Conservation (phyloP, 257 asterid genomes). For the Plantago ovata region DNA sequence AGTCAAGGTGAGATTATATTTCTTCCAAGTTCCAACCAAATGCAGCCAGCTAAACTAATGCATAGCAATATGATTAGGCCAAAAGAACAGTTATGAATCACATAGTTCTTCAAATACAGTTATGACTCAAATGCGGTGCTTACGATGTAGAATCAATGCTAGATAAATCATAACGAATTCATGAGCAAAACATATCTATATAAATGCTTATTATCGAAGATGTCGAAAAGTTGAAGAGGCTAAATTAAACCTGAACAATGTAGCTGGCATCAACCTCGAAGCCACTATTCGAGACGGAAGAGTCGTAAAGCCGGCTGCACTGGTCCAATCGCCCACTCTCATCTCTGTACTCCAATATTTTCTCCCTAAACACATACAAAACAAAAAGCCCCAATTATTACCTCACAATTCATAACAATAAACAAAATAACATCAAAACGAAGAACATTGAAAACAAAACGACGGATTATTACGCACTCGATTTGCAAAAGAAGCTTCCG, state of each 20-base stretch:
- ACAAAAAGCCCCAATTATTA: constrained; percentile 11
- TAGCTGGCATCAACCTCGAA: constrained; percentile 89
- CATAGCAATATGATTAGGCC: too few species aligned
- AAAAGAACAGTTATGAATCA: too few species aligned
- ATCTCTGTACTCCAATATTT: constrained; percentile 77
- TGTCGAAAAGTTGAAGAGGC: neutral
- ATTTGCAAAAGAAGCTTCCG: constrained; percentile 77
- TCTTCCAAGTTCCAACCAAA: too few species aligned
- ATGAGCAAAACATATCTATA: too few species aligned
- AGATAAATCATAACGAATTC: too few species aligned
- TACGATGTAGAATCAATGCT: too few species aligned
- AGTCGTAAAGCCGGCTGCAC: constrained; percentile 83
- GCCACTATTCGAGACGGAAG: constrained; percentile 68
- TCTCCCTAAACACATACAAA: constrained; percentile 53
- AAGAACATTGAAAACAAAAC: neutral
- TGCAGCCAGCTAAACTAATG: too few species aligned
- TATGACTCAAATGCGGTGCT: too few species aligned
- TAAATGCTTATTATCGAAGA: too few species aligned
- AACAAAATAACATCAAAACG: neutral
- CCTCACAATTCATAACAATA: too few species aligned
- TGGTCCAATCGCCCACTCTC: constrained; percentile 93
- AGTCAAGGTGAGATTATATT: neutral
- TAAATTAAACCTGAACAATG: constrained; percentile 54
- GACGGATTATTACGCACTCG: constrained; percentile 41
- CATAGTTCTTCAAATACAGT: too few species aligned